Evolutionary conservation across 306 rosid genomes (phyloP).

Genomic region (Casuarina cunninghamiana): DNA sequence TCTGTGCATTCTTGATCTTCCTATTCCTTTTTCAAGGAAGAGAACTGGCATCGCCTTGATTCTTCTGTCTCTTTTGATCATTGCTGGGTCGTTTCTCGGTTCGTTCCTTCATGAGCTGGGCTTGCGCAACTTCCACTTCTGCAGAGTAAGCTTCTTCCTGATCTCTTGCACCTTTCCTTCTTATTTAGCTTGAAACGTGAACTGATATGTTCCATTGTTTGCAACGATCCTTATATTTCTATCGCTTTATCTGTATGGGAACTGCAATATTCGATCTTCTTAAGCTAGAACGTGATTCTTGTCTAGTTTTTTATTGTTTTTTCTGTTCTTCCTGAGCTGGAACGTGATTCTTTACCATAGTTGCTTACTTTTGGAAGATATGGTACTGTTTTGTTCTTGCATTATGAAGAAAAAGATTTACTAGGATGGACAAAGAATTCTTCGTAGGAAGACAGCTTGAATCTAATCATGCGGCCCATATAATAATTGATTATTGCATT

Average conservation of each 20-base stretch:
- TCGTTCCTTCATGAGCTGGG: background rate
- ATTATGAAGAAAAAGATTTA: background rate
- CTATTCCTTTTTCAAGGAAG: constrained; percentile 18
- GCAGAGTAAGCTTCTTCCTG: background rate
- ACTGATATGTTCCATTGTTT: no score
- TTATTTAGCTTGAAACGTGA: no score
- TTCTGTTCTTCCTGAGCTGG: no score
- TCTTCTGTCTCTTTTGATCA: constrained; percentile 32
- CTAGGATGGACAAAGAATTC: background rate
- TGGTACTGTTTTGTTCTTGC: no score
- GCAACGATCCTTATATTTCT: no score
- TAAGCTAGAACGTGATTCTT: no score
- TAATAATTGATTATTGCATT: no score
- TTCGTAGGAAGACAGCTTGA: background rate
- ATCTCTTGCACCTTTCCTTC: constrained; percentile 14
- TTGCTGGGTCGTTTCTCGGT: constrained; percentile 22
- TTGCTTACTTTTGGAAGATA: no score
- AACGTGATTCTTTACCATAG: no score
- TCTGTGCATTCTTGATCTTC: background rate
- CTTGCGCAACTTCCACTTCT: background rate
- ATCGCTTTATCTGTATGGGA: no score
- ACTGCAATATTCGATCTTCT: no score
- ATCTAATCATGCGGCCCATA: background rate
- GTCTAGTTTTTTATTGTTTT: no score
- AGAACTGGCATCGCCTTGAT: constrained; percentile 24